phyloP scores from a whole-genome alignment of 192 early-diverging fungal species.

The Thamnidium elegans region DNA sequence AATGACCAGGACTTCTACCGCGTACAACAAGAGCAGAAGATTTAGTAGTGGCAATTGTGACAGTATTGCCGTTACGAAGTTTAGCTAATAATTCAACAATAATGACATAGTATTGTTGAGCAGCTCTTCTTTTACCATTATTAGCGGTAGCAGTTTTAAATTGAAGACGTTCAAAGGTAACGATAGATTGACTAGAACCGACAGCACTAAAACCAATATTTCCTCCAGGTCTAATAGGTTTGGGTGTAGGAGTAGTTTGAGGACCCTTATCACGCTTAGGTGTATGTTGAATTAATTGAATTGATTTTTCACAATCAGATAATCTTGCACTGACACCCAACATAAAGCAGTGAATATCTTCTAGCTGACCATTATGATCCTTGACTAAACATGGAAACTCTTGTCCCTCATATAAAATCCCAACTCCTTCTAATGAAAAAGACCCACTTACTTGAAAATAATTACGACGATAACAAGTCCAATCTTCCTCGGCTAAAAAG shows the following conservation, averaged over 20 bases:
- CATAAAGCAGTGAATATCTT: constrained; percentile 56
- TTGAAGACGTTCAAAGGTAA: constrained; percentile 89
- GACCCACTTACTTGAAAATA: constrained; percentile 73
- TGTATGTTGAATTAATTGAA: constrained; percentile 73
- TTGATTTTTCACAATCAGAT: constrained; percentile 47
- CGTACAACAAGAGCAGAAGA: constrained; percentile 82
- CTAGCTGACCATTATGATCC: constrained; percentile 35
- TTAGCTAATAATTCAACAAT: constrained; percentile 69
- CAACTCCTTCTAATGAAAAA: constrained; percentile 40
- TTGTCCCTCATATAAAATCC: constrained; percentile 31
- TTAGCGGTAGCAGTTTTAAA: constrained; percentile 94
- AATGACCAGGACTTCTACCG: constrained; percentile 88
- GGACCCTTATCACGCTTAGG: constrained; percentile 87
- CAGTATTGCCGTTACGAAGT: constrained; percentile 48
- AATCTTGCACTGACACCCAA: constrained; percentile 62
- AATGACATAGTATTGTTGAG: constrained; percentile 87
- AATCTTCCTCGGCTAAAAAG: constrained; percentile 70
- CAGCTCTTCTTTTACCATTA: constrained; percentile 81
- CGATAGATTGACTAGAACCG: constrained; percentile 41
- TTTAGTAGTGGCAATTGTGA: constrained; percentile 61
- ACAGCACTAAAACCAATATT: constrained; percentile 34
- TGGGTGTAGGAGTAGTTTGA: constrained; percentile 53
- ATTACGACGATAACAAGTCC: constrained; percentile 87
- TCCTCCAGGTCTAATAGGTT: constrained; percentile 44
- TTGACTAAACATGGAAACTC: constrained; percentile 61